A percentile compares a stretch with the other conserved stretches of the same genome.
These are phyloP conservation scores for Scleroderma bovista DNA, from an alignment of 768 basidiomycete species.

Conservation along the genomic window DNA sequence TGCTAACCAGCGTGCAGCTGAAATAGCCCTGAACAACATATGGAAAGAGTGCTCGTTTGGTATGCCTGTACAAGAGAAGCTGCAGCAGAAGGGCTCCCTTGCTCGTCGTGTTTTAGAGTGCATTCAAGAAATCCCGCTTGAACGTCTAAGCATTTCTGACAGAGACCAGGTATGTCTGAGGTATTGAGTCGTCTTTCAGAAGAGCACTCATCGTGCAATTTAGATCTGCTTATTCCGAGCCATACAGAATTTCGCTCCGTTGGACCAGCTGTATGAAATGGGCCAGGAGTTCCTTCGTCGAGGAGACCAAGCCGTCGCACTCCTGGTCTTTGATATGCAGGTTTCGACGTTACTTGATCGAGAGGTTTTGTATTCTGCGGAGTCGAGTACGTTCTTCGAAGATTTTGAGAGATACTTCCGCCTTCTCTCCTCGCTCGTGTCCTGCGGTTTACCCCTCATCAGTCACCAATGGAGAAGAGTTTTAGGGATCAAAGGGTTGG, in stretches of 20 bases:
- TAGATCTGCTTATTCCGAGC: background rate
- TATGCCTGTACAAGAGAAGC: background rate
- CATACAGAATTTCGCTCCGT: background rate
- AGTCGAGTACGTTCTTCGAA: conserved; percentile 26
- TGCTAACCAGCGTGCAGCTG: conserved; percentile 30
- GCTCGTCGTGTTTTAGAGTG: conserved; percentile 15
- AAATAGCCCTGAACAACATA: conserved; percentile 37
- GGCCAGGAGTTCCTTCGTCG: background rate
- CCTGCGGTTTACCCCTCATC: conserved; percentile 28
- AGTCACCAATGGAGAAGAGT: background rate
- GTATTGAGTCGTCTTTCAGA: background rate
- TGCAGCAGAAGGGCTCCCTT: conserved; percentile 2
- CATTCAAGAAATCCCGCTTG: conserved; percentile 6
- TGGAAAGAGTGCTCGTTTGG: conserved; percentile 45
- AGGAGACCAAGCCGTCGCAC: background rate
- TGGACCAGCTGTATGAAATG: background rate
- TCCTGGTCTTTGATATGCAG: background rate
- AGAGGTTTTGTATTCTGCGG: conserved; percentile 7
- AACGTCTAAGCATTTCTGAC: conserved; percentile 5
- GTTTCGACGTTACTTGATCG: background rate
- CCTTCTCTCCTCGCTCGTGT: conserved; percentile 35
- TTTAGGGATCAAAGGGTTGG: background rate
- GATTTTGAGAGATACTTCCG: conserved; percentile 19
- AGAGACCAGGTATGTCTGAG: background rate
- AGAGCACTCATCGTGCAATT: background rate